A percentile compares a stretch with the other conserved stretches of the same genome.
These are phyloP conservation scores for Leucocoprinus sp. DNA, from an alignment of 768 basidiomycete genomes.

Conservation along the genomic window DNA sequence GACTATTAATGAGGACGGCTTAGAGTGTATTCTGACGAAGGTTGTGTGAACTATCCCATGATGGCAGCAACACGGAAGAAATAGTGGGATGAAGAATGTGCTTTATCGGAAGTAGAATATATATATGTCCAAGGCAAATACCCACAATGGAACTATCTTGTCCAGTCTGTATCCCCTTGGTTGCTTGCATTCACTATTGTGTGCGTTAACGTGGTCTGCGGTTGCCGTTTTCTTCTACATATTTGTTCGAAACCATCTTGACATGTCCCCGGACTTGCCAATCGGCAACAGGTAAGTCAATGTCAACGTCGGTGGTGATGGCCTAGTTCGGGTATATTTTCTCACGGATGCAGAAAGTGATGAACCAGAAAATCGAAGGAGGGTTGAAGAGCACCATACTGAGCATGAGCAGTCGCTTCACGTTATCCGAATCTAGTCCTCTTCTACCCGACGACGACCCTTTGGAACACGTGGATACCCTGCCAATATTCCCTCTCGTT, in stretches of 20 bases:
- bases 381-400: not conserved
- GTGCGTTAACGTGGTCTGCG: no score
- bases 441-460: constrained; percentile 3
- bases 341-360: not conserved
- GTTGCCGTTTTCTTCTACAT: no score
- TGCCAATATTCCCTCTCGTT: constrained; percentile 12
- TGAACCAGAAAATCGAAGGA: not conserved
- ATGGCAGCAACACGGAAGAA: constrained; percentile 87
- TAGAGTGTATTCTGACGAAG: no score
- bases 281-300: no score
- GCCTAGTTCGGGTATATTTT: not conserved
- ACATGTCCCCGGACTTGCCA: no score
- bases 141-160: no score
- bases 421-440: constrained; percentile 1
- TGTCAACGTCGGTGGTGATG: not conserved
- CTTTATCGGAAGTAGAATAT: constrained; percentile 9
- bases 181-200: no score
- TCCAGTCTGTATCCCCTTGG: no score
- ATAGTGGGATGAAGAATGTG: constrained; percentile 53
- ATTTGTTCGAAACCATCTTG: no score
- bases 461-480: not conserved
- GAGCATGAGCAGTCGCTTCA: not conserved
- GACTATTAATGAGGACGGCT: no score
- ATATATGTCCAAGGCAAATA: constrained; percentile 1
- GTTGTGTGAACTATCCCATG: no score